Evolutionary conservation across 2,329 filamentous ascomycete genomes (phyloP).

Genomic region (Botrytis deweyae): DNA sequence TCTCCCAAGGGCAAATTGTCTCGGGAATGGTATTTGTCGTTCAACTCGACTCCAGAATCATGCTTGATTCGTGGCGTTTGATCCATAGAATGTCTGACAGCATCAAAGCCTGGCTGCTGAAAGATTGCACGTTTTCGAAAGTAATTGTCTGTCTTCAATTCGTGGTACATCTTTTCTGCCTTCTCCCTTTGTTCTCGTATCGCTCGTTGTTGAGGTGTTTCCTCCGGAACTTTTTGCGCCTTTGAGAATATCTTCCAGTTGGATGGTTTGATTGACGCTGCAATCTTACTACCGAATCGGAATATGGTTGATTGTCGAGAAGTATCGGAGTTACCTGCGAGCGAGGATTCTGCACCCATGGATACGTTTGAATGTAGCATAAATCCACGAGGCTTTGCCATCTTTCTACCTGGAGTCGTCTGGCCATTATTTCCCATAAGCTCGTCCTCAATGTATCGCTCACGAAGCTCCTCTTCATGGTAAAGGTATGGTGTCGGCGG

Average conservation of each 20-base stretch:
- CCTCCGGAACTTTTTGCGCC: conserved; percentile 41
- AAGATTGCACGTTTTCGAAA: conserved; percentile 35
- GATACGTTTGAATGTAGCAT: conserved; percentile 26
- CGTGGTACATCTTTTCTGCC: conserved; percentile 52
- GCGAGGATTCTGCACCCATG: conserved; percentile 27
- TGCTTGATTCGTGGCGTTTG: conserved; percentile 29
- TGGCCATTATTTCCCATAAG: conserved; percentile 7
- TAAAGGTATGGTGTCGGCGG: conserved; percentile 46
- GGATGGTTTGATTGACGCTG: conserved; percentile 53
- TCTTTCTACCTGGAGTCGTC: conserved; percentile 24
- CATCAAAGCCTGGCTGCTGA: conserved; percentile 34
- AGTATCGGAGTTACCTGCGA: conserved; percentile 35
- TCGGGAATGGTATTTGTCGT: conserved; percentile 19
- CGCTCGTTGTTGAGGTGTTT: conserved; percentile 44
- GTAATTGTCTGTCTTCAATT: conserved; percentile 53
- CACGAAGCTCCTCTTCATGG: conserved; percentile 29
- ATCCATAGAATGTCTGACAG: conserved; percentile 7
- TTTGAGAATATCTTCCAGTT: conserved; percentile 46
- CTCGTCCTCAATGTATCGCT: conserved; percentile 26
- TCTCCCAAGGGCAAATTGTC: conserved; percentile 29
- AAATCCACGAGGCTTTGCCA: conserved; percentile 25
- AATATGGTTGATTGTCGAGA: conserved; percentile 49
- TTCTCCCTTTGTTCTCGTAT: conserved; percentile 45
- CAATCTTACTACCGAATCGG: conserved; percentile 54
- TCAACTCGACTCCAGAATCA: conserved; percentile 36